A percentile compares a stretch with the other conserved stretches of the same genome.
These are phyloP conservation scores for Bifiguratus adelaidae DNA, from an alignment of 192 early-diverging fungal genomes.

Conservation along the genomic window DNA sequence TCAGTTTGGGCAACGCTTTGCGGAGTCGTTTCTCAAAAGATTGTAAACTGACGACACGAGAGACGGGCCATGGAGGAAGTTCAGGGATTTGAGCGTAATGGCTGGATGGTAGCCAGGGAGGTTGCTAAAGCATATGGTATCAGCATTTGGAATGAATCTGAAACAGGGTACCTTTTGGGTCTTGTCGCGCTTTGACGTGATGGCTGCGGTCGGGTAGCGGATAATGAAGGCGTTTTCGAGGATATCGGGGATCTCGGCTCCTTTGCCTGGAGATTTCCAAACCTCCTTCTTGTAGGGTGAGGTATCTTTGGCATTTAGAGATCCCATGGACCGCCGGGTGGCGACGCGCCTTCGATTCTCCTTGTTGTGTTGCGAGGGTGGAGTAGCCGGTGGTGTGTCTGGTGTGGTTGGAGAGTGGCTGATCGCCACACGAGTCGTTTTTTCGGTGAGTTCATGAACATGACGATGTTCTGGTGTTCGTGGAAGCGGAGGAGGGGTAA, in stretches of 20 bases:
- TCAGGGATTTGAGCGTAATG: slow-evolving; percentile 14
- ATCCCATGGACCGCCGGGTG: too few species aligned
- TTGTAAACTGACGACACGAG: slow-evolving; percentile 17
- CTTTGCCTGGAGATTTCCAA: slow-evolving; percentile 18
- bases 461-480: too few species aligned
- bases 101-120: slow-evolving; percentile 25
- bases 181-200: slow-evolving; percentile 13
- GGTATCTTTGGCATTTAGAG: too few species aligned
- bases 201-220: slow-evolving; percentile 15
- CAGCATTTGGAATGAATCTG: neutral
- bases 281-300: slow-evolving; percentile 11
- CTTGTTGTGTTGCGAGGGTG: too few species aligned
- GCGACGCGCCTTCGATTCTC: too few species aligned
- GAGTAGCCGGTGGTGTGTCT: too few species aligned
- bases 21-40: slow-evolving; percentile 18
- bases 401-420: too few species aligned
- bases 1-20: slow-evolving; percentile 14
- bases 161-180: slow-evolving; percentile 5
- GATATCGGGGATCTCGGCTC: slow-evolving; percentile 17
- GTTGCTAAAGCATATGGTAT: neutral
- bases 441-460: too few species aligned
- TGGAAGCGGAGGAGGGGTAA: too few species aligned
- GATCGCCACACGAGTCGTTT: too few species aligned
- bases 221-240: slow-evolving; percentile 19
- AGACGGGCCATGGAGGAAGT: slow-evolving; percentile 15